Percentiles rank a stretch among this genome's conserved stretches.
These are phyloP conservation scores for Scedosporium aurantiacum DNA, from an alignment of 2,329 filamentous ascomycete genomes.

Conservation along the genomic window DNA sequence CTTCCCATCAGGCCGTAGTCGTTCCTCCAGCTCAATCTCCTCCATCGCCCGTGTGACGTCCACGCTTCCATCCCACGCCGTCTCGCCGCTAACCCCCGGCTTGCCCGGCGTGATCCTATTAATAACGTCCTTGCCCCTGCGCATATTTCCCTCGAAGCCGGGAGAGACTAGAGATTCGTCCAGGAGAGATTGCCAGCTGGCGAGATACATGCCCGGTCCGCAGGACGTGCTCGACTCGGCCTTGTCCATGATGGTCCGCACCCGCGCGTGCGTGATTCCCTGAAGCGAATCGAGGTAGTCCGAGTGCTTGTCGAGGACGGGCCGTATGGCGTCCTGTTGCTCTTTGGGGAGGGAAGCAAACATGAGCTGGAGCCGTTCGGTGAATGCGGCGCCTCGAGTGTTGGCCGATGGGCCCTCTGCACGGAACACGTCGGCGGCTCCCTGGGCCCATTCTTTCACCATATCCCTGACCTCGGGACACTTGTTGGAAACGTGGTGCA, in stretches of 20 bases:
- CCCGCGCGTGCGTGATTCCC: background rate
- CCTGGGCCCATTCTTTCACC: slow-evolving; percentile 50
- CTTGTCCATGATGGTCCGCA: slow-evolving; percentile 19
- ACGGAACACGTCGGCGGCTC: slow-evolving; percentile 45
- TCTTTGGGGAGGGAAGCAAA: slow-evolving; percentile 34
- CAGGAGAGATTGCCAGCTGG: slow-evolving; percentile 60
- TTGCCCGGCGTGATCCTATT: slow-evolving; percentile 9
- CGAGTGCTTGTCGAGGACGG: slow-evolving; percentile 48
- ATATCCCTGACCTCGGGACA: slow-evolving; percentile 54
- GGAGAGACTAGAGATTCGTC: slow-evolving; percentile 62
- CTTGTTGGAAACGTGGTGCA: slow-evolving; percentile 58
- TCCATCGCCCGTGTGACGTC: background rate
- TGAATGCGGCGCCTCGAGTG: slow-evolving; percentile 15
- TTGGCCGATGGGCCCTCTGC: slow-evolving; percentile 12
- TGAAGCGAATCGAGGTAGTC: slow-evolving; percentile 44
- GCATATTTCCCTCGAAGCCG: slow-evolving; percentile 9
- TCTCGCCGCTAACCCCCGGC: slow-evolving; percentile 13
- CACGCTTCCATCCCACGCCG: slow-evolving; percentile 7
- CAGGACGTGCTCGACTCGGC: slow-evolving; percentile 13
- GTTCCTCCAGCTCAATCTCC: background rate
- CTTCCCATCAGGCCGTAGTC: background rate
- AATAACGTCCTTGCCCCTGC: slow-evolving; percentile 5
- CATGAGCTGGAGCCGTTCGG: slow-evolving; percentile 26
- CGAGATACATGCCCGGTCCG: slow-evolving; percentile 64
- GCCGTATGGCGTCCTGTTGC: slow-evolving; percentile 33